Base-by-base conservation (phyloP, 352 stramenopile species). In the Globisporangium emineosum region DNA sequence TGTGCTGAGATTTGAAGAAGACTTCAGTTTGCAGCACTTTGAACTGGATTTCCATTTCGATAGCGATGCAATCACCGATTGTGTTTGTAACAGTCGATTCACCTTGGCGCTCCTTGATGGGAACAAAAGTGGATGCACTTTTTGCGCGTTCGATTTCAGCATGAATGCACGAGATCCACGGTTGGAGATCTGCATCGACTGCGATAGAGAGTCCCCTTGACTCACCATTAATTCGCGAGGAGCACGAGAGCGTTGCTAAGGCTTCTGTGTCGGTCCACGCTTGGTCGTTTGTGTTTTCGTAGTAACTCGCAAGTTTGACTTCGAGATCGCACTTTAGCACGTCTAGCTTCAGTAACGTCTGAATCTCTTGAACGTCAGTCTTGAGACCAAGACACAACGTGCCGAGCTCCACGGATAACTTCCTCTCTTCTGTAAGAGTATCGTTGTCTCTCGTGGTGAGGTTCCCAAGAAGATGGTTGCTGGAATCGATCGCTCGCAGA, bases 21-120 rank as follows among this genome's bases (percentile, higher is more conserved):
- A 89, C 12, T 21, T 84, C 70, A 3, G 60, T 80, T 27, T 81
- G 85, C 12, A 73, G 27, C 17, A 89, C 35, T 62, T 92, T 94
- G 62, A 83, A 69, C 40, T 92, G 81, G 25, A 82, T 66, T 56
- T 90, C 76, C 58, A 91, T 50, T 37, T 88, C 71, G 1, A 78
- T 60, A 9, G 67, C 63, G 10, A 78, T 64, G 33, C 52, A 67
- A 13, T 69, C 57, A n/a, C 35, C 53, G 29, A 70, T 32, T 9
- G 54, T 23, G 30, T 12, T 43, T 5, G 19, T 23, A 19, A 30
- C 15, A 10, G 30, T 17, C 40, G 33, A 3, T 37, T 29, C 35
- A 32, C 40, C 5, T 5, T n/a, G 43, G 5, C 9, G 21, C n/a
- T 54, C 40, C 40, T 43, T 15, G 5, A 5, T 15, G 40, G 30